Evolutionary conservation across 192 early-diverging fungal species (phyloP).

Genomic region (Allomyces arbusculus): DNA sequence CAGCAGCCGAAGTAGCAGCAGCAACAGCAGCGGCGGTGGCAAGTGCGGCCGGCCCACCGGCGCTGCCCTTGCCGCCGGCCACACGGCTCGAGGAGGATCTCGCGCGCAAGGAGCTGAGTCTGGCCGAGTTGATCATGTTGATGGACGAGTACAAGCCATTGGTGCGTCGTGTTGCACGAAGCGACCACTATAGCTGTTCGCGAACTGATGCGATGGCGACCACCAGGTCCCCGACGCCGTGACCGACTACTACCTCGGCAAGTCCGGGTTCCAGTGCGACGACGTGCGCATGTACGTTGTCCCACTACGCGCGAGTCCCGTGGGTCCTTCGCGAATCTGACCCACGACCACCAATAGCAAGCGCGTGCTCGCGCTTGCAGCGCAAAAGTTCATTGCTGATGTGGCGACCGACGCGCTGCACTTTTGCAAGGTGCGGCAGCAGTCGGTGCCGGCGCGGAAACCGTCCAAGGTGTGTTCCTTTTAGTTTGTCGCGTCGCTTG

Average conservation of each 20-base stretch:
- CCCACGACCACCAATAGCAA: conserved; percentile 21
- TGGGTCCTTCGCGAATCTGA: not conserved
- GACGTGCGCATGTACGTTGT: conserved; percentile 50
- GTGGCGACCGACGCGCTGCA: conserved; percentile 72
- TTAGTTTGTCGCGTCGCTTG: not conserved
- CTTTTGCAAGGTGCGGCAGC: conserved; percentile 54
- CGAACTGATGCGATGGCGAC: not conserved
- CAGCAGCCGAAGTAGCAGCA: no score
- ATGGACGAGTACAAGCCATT: conserved; percentile 76
- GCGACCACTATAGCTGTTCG: not conserved
- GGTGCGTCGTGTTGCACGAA: conserved; percentile 23
- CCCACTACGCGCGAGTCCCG: not conserved
- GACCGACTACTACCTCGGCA: conserved; percentile 71
- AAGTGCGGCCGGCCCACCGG: no score
- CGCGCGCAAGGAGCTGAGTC: conserved; percentile 39
- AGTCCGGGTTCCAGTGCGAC: conserved; percentile 57
- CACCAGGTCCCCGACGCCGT: conserved; percentile 77
- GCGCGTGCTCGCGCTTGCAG: conserved; percentile 53
- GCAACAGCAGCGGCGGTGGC: no score
- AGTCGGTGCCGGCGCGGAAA: conserved; percentile 7
- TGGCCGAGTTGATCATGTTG: conserved; percentile 67
- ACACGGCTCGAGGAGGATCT: conserved; percentile 14
- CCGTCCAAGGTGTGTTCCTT: conserved; percentile 11
- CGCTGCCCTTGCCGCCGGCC: no score
- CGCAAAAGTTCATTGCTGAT: conserved; percentile 71